These are phyloP conservation scores for Phytophthora ramorum DNA, from an alignment of 352 stramenopile genomes.

Conservation along the genomic window DNA sequence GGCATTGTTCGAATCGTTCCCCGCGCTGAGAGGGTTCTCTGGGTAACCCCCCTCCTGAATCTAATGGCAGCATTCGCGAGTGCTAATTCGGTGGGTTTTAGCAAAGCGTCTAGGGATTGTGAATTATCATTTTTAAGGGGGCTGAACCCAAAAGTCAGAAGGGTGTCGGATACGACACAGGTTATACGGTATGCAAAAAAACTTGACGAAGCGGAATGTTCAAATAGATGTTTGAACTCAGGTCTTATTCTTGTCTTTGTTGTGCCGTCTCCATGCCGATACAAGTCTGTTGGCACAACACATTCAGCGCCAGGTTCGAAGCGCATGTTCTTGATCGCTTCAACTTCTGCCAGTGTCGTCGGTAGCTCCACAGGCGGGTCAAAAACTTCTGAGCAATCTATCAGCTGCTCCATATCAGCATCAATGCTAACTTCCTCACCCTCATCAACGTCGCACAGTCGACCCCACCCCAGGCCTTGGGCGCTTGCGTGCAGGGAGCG, in stretches of 20 bases:
- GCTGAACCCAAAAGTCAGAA: too few relatives aligned
- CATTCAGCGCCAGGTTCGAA: slow-evolving; percentile 9
- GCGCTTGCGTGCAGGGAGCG: neutral
- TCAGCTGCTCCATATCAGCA: neutral
- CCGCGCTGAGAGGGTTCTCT: too few relatives aligned
- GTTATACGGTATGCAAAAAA: too few relatives aligned
- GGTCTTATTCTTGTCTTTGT: slow-evolving; percentile 14
- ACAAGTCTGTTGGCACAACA: neutral
- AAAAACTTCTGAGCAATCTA: slow-evolving; percentile 3
- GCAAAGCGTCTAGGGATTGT: too few relatives aligned
- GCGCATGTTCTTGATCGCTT: slow-evolving; percentile 10
- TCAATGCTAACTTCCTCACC: slow-evolving; percentile 2
- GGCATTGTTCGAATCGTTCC: too few relatives aligned
- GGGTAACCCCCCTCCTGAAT: too few relatives aligned
- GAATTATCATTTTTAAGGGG: too few relatives aligned
- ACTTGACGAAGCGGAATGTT: slow-evolving; percentile 1
- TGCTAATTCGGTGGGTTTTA: too few relatives aligned
- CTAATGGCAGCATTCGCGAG: too few relatives aligned
- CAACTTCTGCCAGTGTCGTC: neutral
- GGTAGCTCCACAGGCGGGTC: slow-evolving; percentile 4
- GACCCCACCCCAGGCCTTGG: neutral
- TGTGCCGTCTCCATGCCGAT: slow-evolving; percentile 11
- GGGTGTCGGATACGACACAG: too few relatives aligned
- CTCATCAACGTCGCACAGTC: slow-evolving; percentile 8
- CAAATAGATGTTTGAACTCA: slow-evolving; percentile 21